Base-by-base conservation (phyloP, 306 rosid species). In the Quercus aquifolioides region DNA sequence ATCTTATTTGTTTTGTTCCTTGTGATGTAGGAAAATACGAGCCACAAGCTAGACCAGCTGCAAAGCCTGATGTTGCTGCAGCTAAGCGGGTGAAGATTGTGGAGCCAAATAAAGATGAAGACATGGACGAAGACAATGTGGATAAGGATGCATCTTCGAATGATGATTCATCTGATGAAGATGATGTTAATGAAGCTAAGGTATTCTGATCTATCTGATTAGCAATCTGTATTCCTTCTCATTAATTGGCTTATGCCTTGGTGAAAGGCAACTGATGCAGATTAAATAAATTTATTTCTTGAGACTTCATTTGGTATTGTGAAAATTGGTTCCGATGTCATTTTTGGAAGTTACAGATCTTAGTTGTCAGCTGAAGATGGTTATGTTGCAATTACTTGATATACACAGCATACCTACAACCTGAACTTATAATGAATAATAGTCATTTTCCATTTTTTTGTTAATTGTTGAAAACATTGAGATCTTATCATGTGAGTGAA, bases 161-260 rank as follows among this genome's bases (percentile, higher is more conserved):
- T 59, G 87, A 84, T n/a, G 88, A 80, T 46, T 81, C 51, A 19
- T 80, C 88, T 77, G 85, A 79, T 80, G 88, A 80, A 25, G 87
- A 80, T 12, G 71, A 79, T 78, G 73, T 76, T 64, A 87, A 72
- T 52, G 80, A 46, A 58, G 82, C 67, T 33, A 75, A 73, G 82
- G 83, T 83, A 67, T 67, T 58, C 43, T n/a, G 38, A 43, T 71
- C 33, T 31, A 55, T 21, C 6, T 33, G 25, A 35, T 67, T 2
- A 8, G 23, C 5, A 19, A 35, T 35, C 19, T 5, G 17, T 4
- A 5, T 33, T 67, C 49, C 52, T 67, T 46, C 71, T 65, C 19
- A 12, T 30, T 33, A 35, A 33, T 31, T 67, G 4, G 23, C 52
- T 21, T 31, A 26, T 67, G 23, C n/a, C 15, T 18, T 33, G 11